Conservation (phyloP, 176 grass and related monocot species). For the Oryza meyeriana region DNA sequence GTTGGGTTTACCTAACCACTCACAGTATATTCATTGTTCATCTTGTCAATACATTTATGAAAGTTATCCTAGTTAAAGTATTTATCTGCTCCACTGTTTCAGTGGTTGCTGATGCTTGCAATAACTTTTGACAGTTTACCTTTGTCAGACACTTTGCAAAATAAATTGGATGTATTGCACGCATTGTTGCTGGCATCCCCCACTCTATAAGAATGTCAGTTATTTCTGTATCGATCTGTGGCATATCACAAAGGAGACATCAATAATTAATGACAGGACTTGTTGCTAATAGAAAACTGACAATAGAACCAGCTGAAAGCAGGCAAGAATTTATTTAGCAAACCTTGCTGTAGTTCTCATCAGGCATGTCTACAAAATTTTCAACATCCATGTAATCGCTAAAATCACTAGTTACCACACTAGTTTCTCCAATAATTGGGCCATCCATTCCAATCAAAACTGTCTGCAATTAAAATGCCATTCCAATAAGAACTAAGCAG, state of each 20-base stretch:
- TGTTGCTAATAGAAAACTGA: constrained; percentile 17
- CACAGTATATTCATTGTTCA: not conserved
- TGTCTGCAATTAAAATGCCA: constrained; percentile 60
- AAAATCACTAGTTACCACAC: constrained; percentile 40
- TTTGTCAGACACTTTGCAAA: constrained; percentile 83
- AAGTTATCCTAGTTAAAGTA: not conserved
- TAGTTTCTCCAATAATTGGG: constrained; percentile 55
- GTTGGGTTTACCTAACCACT: not conserved
- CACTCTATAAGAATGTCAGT: constrained; percentile 89
- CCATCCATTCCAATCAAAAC: constrained; percentile 74
- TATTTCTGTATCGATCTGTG: constrained; percentile 85
- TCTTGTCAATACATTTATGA: not conserved
- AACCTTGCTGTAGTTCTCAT: constrained; percentile 66
- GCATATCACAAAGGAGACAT: constrained; percentile 40
- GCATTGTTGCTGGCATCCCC: constrained; percentile 90
- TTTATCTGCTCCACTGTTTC: constrained; percentile 5
- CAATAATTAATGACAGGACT: not conserved
- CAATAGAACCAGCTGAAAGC: not conserved
- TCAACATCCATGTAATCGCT: constrained; percentile 49
- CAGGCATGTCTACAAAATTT: constrained; percentile 43
- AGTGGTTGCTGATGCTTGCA: not conserved
- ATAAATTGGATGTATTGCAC: constrained; percentile 81
- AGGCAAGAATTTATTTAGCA: constrained; percentile 21
- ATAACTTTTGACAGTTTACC: constrained; percentile 41
- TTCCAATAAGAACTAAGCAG: constrained; percentile 27